A percentile compares a stretch with the other conserved stretches of the same genome.
Conservation (phyloP, 805 yeast genomes). For the Nakazawaea peltata region DNA sequence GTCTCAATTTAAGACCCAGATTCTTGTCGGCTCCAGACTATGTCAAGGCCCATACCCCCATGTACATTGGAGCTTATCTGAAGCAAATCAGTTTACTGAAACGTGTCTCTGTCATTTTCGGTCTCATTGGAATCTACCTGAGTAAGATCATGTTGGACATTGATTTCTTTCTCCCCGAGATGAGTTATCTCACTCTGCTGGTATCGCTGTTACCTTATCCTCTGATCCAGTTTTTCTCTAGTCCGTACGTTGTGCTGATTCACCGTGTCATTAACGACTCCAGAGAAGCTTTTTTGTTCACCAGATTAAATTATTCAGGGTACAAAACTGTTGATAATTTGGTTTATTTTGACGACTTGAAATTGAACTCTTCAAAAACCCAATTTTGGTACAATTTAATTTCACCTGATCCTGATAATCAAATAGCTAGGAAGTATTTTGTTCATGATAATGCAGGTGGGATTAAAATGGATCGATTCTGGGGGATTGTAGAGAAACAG, state of each 20-base stretch:
- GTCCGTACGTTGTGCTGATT: conserved; percentile 63
- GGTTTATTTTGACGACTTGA: conserved; percentile 30
- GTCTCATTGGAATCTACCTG: conserved; percentile 51
- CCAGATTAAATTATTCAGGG: conserved; percentile 63
- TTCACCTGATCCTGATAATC: conserved; percentile 28
- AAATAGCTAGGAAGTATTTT: conserved; percentile 35
- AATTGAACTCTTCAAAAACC: neutral
- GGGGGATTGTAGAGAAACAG: conserved; percentile 74
- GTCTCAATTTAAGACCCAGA: conserved; percentile 18
- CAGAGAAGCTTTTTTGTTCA: conserved; percentile 57
- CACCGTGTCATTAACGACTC: conserved; percentile 60
- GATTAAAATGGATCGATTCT: conserved; percentile 71
- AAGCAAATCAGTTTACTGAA: conserved; percentile 56
- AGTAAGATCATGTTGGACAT: conserved; percentile 52
- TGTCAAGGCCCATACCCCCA: conserved; percentile 50
- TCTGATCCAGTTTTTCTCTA: conserved; percentile 42
- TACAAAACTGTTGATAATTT: conserved; percentile 54
- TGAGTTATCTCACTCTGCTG: conserved; percentile 32
- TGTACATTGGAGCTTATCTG: conserved; percentile 58
- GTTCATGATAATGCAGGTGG: conserved; percentile 75
- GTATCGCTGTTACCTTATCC: conserved; percentile 51
- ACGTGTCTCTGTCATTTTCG: conserved; percentile 53
- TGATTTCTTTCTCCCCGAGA: conserved; percentile 40
- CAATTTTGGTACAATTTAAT: conserved; percentile 43
- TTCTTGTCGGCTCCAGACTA: conserved; percentile 42